A percentile compares a stretch with the other conserved stretches of the same genome.
Evolutionary conservation across 306 rosid genomes (phyloP).

Genomic region (Cucurbita argyrosperma): DNA sequence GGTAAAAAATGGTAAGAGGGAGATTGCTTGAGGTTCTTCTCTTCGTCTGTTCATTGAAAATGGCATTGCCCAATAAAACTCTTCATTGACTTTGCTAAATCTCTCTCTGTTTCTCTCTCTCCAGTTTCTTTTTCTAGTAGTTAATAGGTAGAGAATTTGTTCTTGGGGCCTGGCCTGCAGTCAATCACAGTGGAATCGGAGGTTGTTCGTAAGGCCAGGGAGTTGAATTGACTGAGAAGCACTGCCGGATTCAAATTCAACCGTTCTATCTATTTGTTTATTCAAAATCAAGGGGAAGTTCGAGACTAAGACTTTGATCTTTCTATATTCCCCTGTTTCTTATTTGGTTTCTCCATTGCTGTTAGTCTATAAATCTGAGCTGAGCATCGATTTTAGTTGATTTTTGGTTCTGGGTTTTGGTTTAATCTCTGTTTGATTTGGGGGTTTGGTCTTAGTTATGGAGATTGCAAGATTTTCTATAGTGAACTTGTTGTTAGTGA

Average conservation of each 20-base stretch:
- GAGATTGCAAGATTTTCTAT: constrained; percentile 25
- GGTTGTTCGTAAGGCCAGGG: not conserved
- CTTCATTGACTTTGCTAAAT: not conserved
- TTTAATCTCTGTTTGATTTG: not conserved
- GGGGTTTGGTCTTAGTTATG: constrained; percentile 12
- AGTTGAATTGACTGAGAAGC: not conserved
- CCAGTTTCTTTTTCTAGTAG: not conserved
- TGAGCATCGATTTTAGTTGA: not conserved
- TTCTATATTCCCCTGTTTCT: constrained; percentile 2
- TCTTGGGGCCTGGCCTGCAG: not conserved
- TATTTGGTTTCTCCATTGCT: constrained; percentile 7
- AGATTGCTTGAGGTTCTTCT: not conserved
- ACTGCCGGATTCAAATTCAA: not conserved
- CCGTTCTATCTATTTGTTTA: not conserved
- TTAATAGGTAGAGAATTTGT: not conserved
- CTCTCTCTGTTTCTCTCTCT: not conserved
- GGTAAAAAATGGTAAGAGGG: not conserved
- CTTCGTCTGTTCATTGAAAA: not conserved
- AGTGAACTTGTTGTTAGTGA: constrained; percentile 8
- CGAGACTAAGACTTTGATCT: not conserved
- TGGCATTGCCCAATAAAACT: not conserved
- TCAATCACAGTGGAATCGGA: not conserved
- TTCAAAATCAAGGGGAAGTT: not conserved
- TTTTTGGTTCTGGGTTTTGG: constrained; percentile 3
- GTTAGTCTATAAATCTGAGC: not conserved